Evolutionary conservation across 2,329 filamentous ascomycete genomes (phyloP).

Genomic region (Aspergillus proliferans): DNA sequence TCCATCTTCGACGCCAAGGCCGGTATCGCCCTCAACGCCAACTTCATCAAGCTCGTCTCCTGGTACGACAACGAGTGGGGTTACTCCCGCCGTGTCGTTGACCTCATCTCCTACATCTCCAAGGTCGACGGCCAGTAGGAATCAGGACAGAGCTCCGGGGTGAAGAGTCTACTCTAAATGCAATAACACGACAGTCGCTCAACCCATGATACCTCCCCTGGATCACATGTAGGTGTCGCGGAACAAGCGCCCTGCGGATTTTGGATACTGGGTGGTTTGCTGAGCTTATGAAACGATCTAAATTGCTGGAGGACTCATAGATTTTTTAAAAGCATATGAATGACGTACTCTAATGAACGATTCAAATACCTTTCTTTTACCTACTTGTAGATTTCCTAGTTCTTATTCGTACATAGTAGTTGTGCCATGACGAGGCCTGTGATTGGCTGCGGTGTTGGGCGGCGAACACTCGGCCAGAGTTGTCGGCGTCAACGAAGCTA

Average conservation of each 20-base stretch:
- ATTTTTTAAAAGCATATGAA: not conserved
- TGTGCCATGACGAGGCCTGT: not conserved
- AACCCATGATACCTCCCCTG: not conserved
- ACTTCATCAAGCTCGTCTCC: slow-evolving; percentile 97
- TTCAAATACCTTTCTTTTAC: not conserved
- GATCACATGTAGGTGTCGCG: not conserved
- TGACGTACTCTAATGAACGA: not conserved
- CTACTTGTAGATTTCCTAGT: no score
- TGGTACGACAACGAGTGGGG: slow-evolving; percentile 99
- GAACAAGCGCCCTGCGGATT: not conserved
- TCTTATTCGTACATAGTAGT: no score
- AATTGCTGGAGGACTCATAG: not conserved
- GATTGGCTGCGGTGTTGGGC: slow-evolving; percentile 4
- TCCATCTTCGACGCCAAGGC: slow-evolving; percentile 99
- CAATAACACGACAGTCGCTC: not conserved
- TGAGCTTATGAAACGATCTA: not conserved
- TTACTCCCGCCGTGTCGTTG: slow-evolving; percentile 91
- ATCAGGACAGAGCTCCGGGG: slow-evolving; percentile 27
- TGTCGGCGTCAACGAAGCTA: no score
- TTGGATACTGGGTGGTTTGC: not conserved
- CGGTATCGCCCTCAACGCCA: slow-evolving; percentile 94
- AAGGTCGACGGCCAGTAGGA: slow-evolving; percentile 59
- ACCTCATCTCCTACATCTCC: slow-evolving; percentile 69
- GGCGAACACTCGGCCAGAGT: slow-evolving; percentile 1
- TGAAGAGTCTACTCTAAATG: slow-evolving; percentile 31